phyloP scores from a whole-genome alignment of 106 monocot genomes.

The Acanthochlamys bracteata region DNA sequence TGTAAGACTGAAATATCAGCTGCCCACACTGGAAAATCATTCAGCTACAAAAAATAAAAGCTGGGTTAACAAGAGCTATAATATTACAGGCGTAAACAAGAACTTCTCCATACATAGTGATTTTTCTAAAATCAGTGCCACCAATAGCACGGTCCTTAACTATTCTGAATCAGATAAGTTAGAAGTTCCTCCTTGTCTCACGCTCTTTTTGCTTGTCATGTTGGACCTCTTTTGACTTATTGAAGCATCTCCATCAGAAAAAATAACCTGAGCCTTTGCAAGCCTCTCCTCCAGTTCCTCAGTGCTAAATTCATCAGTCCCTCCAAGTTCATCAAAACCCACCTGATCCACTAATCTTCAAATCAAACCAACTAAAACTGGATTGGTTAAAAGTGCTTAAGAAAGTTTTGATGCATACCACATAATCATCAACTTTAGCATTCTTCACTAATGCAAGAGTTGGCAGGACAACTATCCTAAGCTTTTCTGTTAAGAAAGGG shows the following conservation, averaged over 20 bases:
- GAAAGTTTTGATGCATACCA: constrained; percentile 37
- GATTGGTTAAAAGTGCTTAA: neutral
- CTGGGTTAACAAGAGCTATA: no score
- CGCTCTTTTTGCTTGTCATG: constrained; percentile 34
- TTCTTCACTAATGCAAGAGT: constrained; percentile 93
- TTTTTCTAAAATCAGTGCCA: no score
- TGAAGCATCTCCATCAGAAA: constrained; percentile 67
- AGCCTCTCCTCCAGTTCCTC: constrained; percentile 93
- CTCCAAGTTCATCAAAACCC: constrained; percentile 90
- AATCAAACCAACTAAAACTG: neutral
- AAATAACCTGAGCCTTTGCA: constrained; percentile 57
- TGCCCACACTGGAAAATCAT: no score
- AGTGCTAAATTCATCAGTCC: constrained; percentile 80
- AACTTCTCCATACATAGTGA: no score
- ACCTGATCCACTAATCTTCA: constrained; percentile 35
- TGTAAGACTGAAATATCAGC: no score
- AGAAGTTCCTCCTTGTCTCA: constrained; percentile 52
- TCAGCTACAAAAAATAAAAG: no score
- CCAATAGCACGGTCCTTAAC: no score
- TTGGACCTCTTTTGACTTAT: constrained; percentile 16
- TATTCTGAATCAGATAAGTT: constrained; percentile 85
- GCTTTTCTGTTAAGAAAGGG: constrained; percentile 89
- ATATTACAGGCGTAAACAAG: no score
- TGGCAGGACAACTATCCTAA: constrained; percentile 73
- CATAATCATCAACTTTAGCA: constrained; percentile 93